Base-by-base conservation (phyloP, 1,284 basidiomycete species). In the Trametes hirsuta region DNA sequence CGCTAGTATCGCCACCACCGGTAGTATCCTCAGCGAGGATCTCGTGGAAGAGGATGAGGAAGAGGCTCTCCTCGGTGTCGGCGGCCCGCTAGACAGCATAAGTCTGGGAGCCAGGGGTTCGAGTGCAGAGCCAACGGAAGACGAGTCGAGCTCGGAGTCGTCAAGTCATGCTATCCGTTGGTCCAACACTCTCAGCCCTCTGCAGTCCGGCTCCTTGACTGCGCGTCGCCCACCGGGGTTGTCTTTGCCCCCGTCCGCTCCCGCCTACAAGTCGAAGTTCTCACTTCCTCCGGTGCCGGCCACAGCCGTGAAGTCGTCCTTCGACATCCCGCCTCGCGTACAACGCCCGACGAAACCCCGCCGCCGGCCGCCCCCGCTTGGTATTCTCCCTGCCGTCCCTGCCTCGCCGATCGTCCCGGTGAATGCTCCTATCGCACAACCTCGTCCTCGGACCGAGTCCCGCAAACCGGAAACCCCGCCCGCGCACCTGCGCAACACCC, bases 41-140 rank as follows among this genome's bases (percentile, higher is more conserved):
- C 81, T 93, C 8, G 84, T 93, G 18, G 91, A 93, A 68, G 90
- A 90, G 65, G 89, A 91, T 35, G 91, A 93, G 69, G 88, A 92
- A 65, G 76, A 82, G 56, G 87, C 86, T 56, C 75, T 91, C 1
- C 77, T 91, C 35, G 86, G 87, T 47, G 72, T 88, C n/a, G 84
- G 87, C 49, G 82, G 86, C 58, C 82, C 83, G 22, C 91, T 90
- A 66, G 87, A 90, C 61, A 70, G 65, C 34, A 66, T 68, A 10
- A 77, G 74, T 58, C 84, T 88, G 55, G 71, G 69, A 4, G 68
- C 71, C 3, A 72, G 72, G 55, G 74, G 73, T 37, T 75, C 76
- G 8, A 77, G 75, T 58, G 68, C 70, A n/a, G 78, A 77, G 55
- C 71, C 71, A 39, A 76, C 73, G 1, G 83, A 81, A 64, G 69